These are phyloP conservation scores for Wickerhamomyces canadensis DNA, from an alignment of 805 yeast genomes.

Conservation along the genomic window DNA sequence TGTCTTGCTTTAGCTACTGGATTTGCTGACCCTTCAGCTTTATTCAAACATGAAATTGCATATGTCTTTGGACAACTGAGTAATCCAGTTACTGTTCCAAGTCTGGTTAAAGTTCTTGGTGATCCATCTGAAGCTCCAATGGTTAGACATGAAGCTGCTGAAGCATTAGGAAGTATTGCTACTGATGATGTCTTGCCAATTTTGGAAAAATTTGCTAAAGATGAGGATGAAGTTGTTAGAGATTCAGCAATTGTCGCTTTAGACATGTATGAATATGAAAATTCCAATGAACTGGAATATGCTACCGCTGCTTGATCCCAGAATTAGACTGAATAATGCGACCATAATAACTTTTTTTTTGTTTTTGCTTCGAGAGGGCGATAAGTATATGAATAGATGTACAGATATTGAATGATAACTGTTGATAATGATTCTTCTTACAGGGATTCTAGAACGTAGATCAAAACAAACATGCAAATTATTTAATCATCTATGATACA, in stretches of 20 bases:
- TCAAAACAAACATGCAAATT: constrained; percentile 2
- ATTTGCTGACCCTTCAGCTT: constrained; percentile 83
- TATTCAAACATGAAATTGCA: constrained; percentile 96
- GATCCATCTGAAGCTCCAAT: constrained; percentile 84
- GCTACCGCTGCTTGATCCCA: constrained; percentile 28
- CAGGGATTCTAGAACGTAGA: no score
- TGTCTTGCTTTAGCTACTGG: constrained; percentile 89
- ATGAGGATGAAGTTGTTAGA: constrained; percentile 84
- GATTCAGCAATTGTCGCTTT: constrained; percentile 96
- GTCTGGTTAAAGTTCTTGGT: constrained; percentile 75
- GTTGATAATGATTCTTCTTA: no score
- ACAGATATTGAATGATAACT: no score
- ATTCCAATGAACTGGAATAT: constrained; percentile 75
- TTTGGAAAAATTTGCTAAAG: constrained; percentile 70
- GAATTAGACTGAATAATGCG: background rate
- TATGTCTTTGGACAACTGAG: constrained; percentile 97
- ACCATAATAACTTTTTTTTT: no score
- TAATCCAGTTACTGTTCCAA: constrained; percentile 87
- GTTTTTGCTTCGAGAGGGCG: background rate
- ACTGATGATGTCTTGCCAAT: constrained; percentile 93
- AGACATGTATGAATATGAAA: constrained; percentile 97
- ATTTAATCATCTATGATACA: background rate
- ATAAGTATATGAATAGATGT: background rate
- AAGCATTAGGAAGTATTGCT: constrained; percentile 95
- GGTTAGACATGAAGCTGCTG: constrained; percentile 99